Evolutionary conservation across 768 basidiomycete genomes (phyloP).

Genomic region (Pleurotus eryngii): DNA sequence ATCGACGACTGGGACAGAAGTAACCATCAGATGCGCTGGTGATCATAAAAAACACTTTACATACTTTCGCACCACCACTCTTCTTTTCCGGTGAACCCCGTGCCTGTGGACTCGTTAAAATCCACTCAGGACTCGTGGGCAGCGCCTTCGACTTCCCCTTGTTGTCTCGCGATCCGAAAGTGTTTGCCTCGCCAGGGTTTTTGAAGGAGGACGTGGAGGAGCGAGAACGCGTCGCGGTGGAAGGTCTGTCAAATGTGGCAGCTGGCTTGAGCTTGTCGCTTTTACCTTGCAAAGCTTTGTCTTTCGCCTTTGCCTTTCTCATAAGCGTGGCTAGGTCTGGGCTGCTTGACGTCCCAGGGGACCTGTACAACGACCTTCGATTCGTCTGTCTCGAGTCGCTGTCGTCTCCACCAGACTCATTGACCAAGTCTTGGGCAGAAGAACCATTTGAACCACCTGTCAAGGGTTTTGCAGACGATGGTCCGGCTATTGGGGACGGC

Average conservation of each 20-base stretch:
- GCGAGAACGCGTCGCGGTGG: conserved; percentile 36
- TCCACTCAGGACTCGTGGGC: conserved; percentile 38
- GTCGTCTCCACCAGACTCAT: conserved; percentile 55
- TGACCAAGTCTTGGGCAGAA: conserved; percentile 56
- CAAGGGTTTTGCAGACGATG: conserved; percentile 24
- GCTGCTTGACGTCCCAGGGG: conserved; percentile 85
- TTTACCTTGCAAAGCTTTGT: conserved; percentile 35
- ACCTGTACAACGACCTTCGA: conserved; percentile 82
- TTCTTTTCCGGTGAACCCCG: conserved; percentile 40
- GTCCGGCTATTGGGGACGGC: conserved; percentile 44
- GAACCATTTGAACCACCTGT: conserved; percentile 21
- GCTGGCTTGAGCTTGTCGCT: conserved; percentile 31
- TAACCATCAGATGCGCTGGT: no score
- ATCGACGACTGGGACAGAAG: conserved; percentile 48
- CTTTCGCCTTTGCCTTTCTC: conserved; percentile 76
- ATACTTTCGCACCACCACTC: conserved; percentile 48
- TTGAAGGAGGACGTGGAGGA: conserved; percentile 39
- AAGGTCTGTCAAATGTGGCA: conserved; percentile 31
- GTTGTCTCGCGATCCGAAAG: conserved; percentile 25
- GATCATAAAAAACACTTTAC: conserved; percentile 13
- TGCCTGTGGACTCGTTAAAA: conserved; percentile 42
- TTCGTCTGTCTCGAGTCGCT: conserved; percentile 64
- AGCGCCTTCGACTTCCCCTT: conserved; percentile 30
- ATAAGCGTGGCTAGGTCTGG: conserved; percentile 89
- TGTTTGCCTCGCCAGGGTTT: conserved; percentile 15